Evolutionary conservation across 2,329 filamentous ascomycete genomes (phyloP).

Genomic region (Epichloe sylvatica): DNA sequence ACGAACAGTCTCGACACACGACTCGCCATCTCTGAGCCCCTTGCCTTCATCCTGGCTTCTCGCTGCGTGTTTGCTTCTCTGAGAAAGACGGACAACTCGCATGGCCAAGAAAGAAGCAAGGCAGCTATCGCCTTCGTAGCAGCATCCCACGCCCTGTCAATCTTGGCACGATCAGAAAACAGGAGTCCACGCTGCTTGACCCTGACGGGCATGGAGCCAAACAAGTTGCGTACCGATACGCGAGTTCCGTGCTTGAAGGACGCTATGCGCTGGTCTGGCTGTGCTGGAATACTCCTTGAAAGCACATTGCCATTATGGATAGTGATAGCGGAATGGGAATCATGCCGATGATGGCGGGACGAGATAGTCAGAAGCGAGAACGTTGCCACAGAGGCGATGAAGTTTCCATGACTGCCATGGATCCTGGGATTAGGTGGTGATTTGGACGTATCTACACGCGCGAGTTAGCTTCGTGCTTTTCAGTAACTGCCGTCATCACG

Average conservation of each 20-base stretch:
- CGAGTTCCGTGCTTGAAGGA: conserved; percentile 56
- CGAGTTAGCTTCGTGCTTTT: background rate
- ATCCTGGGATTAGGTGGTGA: conserved; percentile 29
- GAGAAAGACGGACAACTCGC: conserved; percentile 41
- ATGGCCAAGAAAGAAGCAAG: conserved; percentile 57
- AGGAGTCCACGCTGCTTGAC: conserved; percentile 61
- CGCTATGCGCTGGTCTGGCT: conserved; percentile 41
- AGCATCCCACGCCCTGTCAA: conserved; percentile 50
- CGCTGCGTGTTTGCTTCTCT: conserved; percentile 32
- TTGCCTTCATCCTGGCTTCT: conserved; percentile 24
- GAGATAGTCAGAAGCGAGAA: conserved; percentile 65
- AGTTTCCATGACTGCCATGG: conserved; percentile 59
- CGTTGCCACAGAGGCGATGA: conserved; percentile 61
- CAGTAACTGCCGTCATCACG: background rate
- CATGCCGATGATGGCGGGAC: conserved; percentile 50
- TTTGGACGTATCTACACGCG: conserved; percentile 61
- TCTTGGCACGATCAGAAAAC: conserved; percentile 32
- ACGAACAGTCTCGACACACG: conserved; percentile 38
- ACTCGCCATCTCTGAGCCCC: conserved; percentile 9
- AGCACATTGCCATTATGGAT: conserved; percentile 58
- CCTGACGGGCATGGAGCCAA: conserved; percentile 81
- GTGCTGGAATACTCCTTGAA: conserved; percentile 47
- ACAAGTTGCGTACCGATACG: conserved; percentile 64
- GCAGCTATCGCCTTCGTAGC: conserved; percentile 46
- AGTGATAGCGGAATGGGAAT: conserved; percentile 49